Percentiles rank a stretch among this genome's conserved stretches.
phyloP scores from a whole-genome alignment of 2,329 filamentous ascomycete species.

The Teratosphaeria destructans region DNA sequence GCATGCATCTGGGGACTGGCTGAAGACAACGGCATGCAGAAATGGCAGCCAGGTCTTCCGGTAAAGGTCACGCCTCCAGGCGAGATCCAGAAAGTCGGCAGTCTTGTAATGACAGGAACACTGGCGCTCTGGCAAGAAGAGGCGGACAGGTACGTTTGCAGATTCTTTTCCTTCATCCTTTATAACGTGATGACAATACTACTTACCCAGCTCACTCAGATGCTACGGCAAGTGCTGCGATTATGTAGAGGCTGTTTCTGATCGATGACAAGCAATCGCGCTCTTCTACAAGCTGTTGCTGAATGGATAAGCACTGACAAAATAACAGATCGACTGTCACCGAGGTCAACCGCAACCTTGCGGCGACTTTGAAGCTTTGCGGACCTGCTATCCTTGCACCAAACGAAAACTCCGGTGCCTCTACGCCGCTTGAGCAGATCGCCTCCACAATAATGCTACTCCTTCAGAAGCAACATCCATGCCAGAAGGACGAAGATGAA shows the following conservation, averaged over 20 bases:
- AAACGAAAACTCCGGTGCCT: slow-evolving; percentile 46
- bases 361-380: slow-evolving; percentile 80
- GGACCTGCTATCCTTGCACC: slow-evolving; percentile 71
- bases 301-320: slow-evolving; percentile 32
- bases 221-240: slow-evolving; percentile 42
- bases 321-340: slow-evolving; percentile 66
- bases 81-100: slow-evolving; percentile 74
- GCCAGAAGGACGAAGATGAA: slow-evolving; percentile 80
- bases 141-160: slow-evolving; percentile 70
- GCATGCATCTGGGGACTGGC: slow-evolving; percentile 81
- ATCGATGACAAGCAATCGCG: slow-evolving; percentile 13
- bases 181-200: slow-evolving; percentile 68
- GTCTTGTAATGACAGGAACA: slow-evolving; percentile 75
- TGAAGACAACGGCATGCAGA: slow-evolving; percentile 64
- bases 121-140: slow-evolving; percentile 82
- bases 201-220: slow-evolving; percentile 99
- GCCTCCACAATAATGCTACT: slow-evolving; percentile 66
- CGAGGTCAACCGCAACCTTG: slow-evolving; percentile 88
- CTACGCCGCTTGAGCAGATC: slow-evolving; percentile 43
- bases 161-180: slow-evolving; percentile 4
- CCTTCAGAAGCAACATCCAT: slow-evolving; percentile 82
- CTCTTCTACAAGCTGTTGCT: not conserved
- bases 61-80: slow-evolving; percentile 67
- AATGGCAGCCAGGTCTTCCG: slow-evolving; percentile 84
- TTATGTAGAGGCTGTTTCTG: slow-evolving; percentile 39